These are phyloP conservation scores for Colletotrichum siamense DNA, from an alignment of 2,329 filamentous ascomycete genomes.

Conservation along the genomic window DNA sequence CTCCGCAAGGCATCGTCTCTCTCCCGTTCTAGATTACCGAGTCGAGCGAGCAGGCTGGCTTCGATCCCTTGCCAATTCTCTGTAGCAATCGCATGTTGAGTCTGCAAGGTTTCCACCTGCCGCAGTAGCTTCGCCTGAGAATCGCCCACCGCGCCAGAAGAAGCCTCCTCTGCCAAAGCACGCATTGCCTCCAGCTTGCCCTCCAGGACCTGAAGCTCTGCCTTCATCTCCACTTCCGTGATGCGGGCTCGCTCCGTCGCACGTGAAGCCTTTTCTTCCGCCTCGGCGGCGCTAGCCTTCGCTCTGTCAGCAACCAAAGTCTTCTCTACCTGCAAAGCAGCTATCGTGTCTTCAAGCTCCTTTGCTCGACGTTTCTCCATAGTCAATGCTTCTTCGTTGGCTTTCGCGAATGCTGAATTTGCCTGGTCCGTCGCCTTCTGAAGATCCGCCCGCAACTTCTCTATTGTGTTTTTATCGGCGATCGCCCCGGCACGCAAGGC, in stretches of 20 bases:
- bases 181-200: slow-evolving; percentile 90
- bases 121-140: slow-evolving; percentile 88
- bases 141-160: slow-evolving; percentile 81
- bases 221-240: slow-evolving; percentile 78
- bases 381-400: slow-evolving; percentile 71
- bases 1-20: slow-evolving; percentile 83
- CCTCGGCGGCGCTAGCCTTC: slow-evolving; percentile 72
- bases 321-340: slow-evolving; percentile 79
- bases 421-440: slow-evolving; percentile 70
- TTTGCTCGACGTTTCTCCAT: slow-evolving; percentile 60
- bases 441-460: slow-evolving; percentile 73
- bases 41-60: slow-evolving; percentile 78
- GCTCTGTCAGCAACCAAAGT: slow-evolving; percentile 69
- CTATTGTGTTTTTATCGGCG: slow-evolving; percentile 68
- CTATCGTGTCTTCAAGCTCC: slow-evolving; percentile 62
- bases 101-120: slow-evolving; percentile 94
- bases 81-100: slow-evolving; percentile 90
- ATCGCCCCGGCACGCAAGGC: slow-evolving; percentile 67
- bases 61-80: slow-evolving; percentile 99
- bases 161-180: slow-evolving; percentile 84
- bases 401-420: slow-evolving; percentile 70
- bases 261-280: slow-evolving; percentile 75
- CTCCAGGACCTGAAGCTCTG: slow-evolving; percentile 80
- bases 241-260: slow-evolving; percentile 73
- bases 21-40: slow-evolving; percentile 84